Evolutionary conservation across 78 protist genomes (phyloP), one percentile per base, ranked within the genome.

Genomic region (Mantamonas sphyraenae): DNA sequence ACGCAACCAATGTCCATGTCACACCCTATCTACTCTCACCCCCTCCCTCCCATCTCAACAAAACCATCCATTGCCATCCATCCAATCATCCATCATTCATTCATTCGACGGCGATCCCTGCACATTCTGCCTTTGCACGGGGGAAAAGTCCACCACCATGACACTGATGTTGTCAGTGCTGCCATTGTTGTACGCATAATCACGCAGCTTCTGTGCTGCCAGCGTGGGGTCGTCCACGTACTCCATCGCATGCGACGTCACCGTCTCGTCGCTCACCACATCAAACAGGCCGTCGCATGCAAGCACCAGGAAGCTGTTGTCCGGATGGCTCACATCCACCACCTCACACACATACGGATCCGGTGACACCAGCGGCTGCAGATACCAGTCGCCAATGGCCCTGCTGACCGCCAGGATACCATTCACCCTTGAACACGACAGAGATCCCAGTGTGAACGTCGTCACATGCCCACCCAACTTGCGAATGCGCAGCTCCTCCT

Each of bases 221-320:
- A 65, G 72, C 39, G 66, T 55, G 42, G 90, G 90, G 56, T 86
- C 90, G 16, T 74, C 19, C n/a, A 76, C 58, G 10, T 70, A 40
- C 16, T 72, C 39, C 20, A 76, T 60, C 20, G 75, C 58, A 28
- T 76, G 34, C 24, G 84, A 75, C 10, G 90, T 89, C 42, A 83
- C 87, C n/a, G n/a, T n/a, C 56, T 80, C 79, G 66, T 85, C 90
- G 14, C 77, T 65, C 10, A 85, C 55, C 0, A 82, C 79, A 84
- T 84, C 89, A 88, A 88, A 84, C 61, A 84, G 38, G 56, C 89
- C 89, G 81, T 84, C 89, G n/a, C 89, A 84, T 24, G 89, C 81
- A 45, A 83, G 64, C 76, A 84, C 72, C 58, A 84, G 69, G 38
- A 77, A 81, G 60, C 68, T 76, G 55, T 81, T 69, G 9, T 45